Evolutionary conservation across 2,329 filamentous ascomycete genomes (phyloP).

Genomic region (Botryotinia globosa): DNA sequence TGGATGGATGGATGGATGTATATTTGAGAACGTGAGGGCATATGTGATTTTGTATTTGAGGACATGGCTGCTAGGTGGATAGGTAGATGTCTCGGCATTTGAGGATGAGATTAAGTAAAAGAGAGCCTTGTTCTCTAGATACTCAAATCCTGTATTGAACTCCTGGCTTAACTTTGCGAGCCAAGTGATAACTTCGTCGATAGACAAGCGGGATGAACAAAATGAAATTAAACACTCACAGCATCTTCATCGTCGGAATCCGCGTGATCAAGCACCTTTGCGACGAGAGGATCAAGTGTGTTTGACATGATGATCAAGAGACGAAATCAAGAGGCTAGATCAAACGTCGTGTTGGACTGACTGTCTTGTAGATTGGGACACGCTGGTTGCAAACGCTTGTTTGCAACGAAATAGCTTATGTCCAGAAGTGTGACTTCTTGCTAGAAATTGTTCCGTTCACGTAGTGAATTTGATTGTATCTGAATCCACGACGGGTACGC

Average conservation of each 20-base stretch:
- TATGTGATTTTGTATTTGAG: not conserved
- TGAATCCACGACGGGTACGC: not conserved
- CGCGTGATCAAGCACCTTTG: constrained; percentile 47
- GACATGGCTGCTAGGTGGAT: not conserved
- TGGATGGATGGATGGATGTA: not conserved
- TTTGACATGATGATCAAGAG: constrained; percentile 14
- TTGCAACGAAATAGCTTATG: not conserved
- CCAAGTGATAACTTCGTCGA: not conserved
- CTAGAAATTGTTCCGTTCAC: not conserved
- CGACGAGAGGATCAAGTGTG: constrained; percentile 49
- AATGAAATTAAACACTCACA: constrained; percentile 10
- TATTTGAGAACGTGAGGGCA: not conserved
- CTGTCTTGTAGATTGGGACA: not conserved
- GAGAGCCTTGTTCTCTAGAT: not conserved
- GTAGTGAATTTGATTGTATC: not conserved
- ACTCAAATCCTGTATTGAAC: not conserved
- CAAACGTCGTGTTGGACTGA: not conserved
- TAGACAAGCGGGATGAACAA: not conserved
- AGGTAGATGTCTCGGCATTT: not conserved
- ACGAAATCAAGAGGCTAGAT: not conserved
- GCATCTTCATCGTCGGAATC: constrained; percentile 54
- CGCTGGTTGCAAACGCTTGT: constrained; percentile 9
- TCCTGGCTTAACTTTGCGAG: not conserved
- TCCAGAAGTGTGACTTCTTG: not conserved
- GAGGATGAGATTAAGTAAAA: not conserved